These are phyloP conservation scores for Cryptosporidium bovis DNA, from an alignment of 169 alveolate genomes.

Conservation along the genomic window DNA sequence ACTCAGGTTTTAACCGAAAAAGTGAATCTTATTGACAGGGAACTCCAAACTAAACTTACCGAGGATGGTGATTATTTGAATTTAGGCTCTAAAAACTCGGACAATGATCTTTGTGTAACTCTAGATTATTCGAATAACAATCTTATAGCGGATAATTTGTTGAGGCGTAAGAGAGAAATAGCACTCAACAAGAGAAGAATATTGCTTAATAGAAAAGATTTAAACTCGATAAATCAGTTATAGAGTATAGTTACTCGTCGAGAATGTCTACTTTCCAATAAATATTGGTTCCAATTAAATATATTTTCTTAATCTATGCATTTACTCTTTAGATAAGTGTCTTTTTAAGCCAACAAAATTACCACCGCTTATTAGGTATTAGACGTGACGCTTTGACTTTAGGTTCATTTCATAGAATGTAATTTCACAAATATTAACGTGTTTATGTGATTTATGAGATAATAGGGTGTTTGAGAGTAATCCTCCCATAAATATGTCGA, in stretches of 20 bases:
- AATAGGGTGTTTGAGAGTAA: constrained; percentile 1
- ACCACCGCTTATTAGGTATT: constrained; percentile 52
- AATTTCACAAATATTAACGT: neutral
- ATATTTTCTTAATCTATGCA: too few relatives aligned
- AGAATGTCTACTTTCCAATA: too few relatives aligned
- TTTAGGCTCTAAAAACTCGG: too few relatives aligned
- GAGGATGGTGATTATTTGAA: too few relatives aligned
- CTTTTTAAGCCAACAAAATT: neutral
- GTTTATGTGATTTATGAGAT: neutral
- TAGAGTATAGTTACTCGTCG: too few relatives aligned
- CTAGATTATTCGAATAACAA: neutral
- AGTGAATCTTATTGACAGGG: neutral
- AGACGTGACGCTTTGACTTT: constrained; percentile 62
- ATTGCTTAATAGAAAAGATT: neutral
- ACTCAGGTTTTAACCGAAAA: neutral
- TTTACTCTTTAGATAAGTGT: too few relatives aligned
- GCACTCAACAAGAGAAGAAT: constrained; percentile 48
- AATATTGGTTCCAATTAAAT: too few relatives aligned
- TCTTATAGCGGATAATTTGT: neutral
- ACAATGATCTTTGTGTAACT: too few relatives aligned
- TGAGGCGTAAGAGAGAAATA: constrained; percentile 9
- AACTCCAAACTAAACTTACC: neutral
- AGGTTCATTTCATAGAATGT: neutral
- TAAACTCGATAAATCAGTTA: neutral
- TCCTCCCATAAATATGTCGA: constrained; percentile 32